Evolutionary conservation across 139 green algal genomes (phyloP).

Genomic region (Eudorina sp.): DNA sequence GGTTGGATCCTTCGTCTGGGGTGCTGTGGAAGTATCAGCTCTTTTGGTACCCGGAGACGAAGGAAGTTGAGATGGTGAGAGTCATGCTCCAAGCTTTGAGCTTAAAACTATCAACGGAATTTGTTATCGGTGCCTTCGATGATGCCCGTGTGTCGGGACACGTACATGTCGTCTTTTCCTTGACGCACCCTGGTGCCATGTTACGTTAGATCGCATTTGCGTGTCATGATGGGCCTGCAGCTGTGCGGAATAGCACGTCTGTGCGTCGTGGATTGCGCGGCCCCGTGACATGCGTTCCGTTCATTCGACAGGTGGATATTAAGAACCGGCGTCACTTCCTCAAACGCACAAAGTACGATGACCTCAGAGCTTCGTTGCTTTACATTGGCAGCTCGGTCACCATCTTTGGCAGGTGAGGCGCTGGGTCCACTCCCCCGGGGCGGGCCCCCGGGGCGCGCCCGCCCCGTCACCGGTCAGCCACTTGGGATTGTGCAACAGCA

Average conservation of each 20-base stretch:
- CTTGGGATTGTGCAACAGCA: neutral
- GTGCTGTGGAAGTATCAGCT: constrained; percentile 81
- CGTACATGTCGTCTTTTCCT: no score
- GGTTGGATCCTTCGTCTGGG: constrained; percentile 73
- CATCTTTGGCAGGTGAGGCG: constrained; percentile 71
- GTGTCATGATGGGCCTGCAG: no score
- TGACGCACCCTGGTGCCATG: no score
- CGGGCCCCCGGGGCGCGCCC: neutral
- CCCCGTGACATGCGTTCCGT: neutral
- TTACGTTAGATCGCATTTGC: no score
- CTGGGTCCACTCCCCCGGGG: neutral
- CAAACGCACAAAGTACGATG: constrained; percentile 71
- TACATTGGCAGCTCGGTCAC: constrained; percentile 76
- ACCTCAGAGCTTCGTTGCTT: constrained; percentile 69
- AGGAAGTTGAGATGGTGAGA: constrained; percentile 84
- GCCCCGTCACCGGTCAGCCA: no score
- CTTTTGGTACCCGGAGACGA: constrained; percentile 73
- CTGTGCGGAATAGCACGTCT: no score
- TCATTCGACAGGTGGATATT: constrained; percentile 79
- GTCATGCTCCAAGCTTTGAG: no score
- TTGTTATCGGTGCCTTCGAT: no score
- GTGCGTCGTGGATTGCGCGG: neutral
- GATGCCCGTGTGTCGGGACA: no score
- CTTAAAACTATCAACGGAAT: no score
- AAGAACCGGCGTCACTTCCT: constrained; percentile 87